Evolutionary conservation across 805 yeast species (phyloP).

Genomic region (Candida vaughaniae): DNA sequence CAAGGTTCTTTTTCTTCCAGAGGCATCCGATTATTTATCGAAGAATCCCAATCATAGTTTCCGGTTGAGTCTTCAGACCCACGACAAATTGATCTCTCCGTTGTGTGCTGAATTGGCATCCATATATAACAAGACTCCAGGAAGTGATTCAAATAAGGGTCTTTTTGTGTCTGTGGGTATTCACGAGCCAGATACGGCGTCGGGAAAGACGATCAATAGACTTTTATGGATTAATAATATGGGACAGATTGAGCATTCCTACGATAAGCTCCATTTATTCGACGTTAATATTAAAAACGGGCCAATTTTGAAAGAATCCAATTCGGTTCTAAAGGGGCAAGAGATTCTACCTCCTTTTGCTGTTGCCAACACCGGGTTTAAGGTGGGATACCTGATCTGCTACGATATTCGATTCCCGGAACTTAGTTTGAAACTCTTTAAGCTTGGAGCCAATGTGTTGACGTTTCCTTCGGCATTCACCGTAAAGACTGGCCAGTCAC

Average conservation of each 20-base stretch:
- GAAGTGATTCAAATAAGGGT: conserved; percentile 30
- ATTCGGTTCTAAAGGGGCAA: conserved; percentile 78
- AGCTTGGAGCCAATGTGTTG: conserved; percentile 71
- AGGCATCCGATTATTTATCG: conserved; percentile 88
- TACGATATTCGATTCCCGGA: conserved; percentile 90
- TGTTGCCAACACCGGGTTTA: conserved; percentile 33
- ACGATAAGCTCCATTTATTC: conserved; percentile 85
- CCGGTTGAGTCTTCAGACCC: conserved; percentile 48
- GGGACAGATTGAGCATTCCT: conserved; percentile 67
- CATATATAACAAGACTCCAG: conserved; percentile 18
- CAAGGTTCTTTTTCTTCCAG: conserved; percentile 80
- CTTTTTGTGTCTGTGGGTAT: conserved; percentile 81
- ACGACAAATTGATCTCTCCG: conserved; percentile 38
- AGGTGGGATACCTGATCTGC: conserved; percentile 73
- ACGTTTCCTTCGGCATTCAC: conserved; percentile 94
- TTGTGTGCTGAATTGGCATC: conserved; percentile 47
- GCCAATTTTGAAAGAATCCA: conserved; percentile 74
- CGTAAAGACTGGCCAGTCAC: conserved; percentile 85
- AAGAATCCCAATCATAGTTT: conserved; percentile 65
- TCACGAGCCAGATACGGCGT: conserved; percentile 66
- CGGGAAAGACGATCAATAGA: conserved; percentile 55
- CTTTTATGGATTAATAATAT: conserved; percentile 64
- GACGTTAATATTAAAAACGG: conserved; percentile 85
- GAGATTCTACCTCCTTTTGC: conserved; percentile 55
- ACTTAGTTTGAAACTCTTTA: conserved; percentile 60